Conservation (phyloP, 176 grass and related monocot species). For the Melocanna baccifera region DNA sequence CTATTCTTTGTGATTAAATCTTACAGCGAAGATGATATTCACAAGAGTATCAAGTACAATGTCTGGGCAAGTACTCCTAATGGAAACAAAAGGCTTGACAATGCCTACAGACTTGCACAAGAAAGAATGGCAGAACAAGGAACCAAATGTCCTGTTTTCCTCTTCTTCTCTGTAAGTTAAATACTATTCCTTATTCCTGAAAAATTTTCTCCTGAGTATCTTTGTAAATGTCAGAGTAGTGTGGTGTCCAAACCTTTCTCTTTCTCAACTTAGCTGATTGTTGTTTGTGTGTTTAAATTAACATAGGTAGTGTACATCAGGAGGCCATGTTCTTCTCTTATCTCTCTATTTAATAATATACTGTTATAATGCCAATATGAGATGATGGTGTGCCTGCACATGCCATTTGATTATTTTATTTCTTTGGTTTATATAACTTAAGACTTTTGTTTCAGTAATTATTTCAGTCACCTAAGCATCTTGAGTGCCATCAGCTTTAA, state of each 20-base stretch:
- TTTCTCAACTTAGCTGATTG: background rate
- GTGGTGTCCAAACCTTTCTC: background rate
- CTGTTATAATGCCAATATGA: background rate
- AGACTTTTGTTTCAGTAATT: background rate
- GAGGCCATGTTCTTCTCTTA: background rate
- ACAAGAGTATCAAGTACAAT: slow-evolving; percentile 97
- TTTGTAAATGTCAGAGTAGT: slow-evolving; percentile 2
- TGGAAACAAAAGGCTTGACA: slow-evolving; percentile 94
- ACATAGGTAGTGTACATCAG: background rate
- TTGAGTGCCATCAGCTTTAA: background rate
- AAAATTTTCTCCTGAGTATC: background rate
- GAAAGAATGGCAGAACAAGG: slow-evolving; percentile 71
- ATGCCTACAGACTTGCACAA: slow-evolving; percentile 70
- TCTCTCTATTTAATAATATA: background rate
- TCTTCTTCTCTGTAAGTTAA: slow-evolving; percentile 93
- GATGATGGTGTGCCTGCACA: background rate
- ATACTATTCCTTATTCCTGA: slow-evolving; percentile 2
- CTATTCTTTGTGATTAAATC: slow-evolving; percentile 97
- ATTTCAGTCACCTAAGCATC: background rate
- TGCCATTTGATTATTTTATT: background rate
- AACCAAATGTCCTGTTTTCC: slow-evolving; percentile 67
- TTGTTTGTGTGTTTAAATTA: slow-evolving; percentile 2
- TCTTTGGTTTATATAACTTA: slow-evolving; percentile 1
- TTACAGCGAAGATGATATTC: slow-evolving; percentile 96
- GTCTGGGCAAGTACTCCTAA: slow-evolving; percentile 96